Conservation (phyloP, 2,329 filamentous ascomycete genomes). For the Botrytis medusae region DNA sequence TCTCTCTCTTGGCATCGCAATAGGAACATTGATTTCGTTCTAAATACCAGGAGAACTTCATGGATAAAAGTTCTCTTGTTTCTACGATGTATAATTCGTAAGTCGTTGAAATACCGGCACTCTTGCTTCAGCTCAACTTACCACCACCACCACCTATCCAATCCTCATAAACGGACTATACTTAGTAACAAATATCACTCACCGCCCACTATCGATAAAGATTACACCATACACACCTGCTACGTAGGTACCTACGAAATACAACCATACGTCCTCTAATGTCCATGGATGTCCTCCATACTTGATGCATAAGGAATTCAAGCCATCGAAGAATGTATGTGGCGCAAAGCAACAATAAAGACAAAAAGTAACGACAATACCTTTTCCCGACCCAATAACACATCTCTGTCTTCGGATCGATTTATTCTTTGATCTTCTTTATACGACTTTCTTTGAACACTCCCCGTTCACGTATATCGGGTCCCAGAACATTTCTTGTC, state of each 20-base stretch:
- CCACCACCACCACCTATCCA: too few species aligned
- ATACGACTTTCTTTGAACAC: slow-evolving; percentile 14
- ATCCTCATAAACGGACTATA: neutral
- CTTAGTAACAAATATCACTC: neutral
- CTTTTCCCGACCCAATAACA: neutral
- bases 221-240: neutral
- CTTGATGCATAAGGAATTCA: slow-evolving; percentile 20
- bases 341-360: slow-evolving; percentile 21
- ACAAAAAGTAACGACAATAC: slow-evolving; percentile 18
- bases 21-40: neutral
- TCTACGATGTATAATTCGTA: neutral
- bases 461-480: slow-evolving; percentile 10
- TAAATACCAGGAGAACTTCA: neutral
- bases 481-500: neutral
- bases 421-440: slow-evolving; percentile 15
- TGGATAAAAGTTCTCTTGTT: neutral
- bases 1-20: neutral
- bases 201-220: slow-evolving; percentile 6
- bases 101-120: too few species aligned
- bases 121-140: too few species aligned
- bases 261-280: neutral
- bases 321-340: slow-evolving; percentile 21
- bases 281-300: neutral
- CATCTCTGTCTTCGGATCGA: neutral
- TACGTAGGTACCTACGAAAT: neutral